These are phyloP conservation scores for Miscanthus lutarioriparius DNA, from an alignment of 176 grass and related monocot species.

Conservation along the genomic window DNA sequence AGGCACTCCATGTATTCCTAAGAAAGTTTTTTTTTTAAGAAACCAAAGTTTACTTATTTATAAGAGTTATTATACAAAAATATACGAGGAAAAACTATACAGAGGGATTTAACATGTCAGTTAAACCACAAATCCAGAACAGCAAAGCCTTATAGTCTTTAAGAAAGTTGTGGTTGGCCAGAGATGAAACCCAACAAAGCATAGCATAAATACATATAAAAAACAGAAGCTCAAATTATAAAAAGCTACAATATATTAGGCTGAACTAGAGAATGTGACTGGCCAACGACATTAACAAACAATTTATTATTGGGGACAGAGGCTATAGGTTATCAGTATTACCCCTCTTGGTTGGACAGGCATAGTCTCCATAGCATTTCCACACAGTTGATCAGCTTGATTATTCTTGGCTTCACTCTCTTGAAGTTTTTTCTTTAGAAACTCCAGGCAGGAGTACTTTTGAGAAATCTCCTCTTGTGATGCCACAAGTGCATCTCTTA, in stretches of 20 bases:
- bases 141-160: background rate
- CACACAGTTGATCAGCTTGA: background rate
- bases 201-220: background rate
- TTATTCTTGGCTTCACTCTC: conserved; percentile 27
- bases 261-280: background rate
- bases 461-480: conserved; percentile 12
- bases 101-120: too few species aligned
- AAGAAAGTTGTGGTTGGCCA: too few species aligned
- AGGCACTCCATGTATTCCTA: background rate
- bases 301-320: background rate
- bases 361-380: too few species aligned
- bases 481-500: background rate
- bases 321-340: background rate
- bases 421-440: conserved; percentile 35
- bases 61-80: background rate
- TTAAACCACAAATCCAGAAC: too few species aligned
- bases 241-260: background rate
- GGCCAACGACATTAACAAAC: background rate
- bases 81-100: too few species aligned
- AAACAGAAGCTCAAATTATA: background rate
- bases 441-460: conserved; percentile 2
- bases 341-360: conserved; percentile 8
- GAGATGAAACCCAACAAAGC: too few species aligned
- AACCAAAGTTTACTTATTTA: background rate
- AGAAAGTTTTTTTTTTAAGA: background rate